These are phyloP conservation scores for Pulveroboletus frians DNA, from an alignment of 768 basidiomycete species.

Conservation along the genomic window DNA sequence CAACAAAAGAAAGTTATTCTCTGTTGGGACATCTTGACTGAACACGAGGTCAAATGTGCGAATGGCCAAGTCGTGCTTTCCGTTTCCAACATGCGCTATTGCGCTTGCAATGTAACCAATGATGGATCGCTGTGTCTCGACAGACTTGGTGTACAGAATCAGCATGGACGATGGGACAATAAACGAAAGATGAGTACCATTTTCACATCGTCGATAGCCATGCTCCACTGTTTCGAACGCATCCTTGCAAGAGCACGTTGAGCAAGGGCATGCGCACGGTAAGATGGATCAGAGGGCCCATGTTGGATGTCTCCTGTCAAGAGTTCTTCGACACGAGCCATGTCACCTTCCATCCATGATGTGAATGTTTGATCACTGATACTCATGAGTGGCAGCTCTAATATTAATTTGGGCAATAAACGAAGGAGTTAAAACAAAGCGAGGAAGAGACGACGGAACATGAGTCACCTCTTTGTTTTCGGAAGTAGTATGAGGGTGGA, in stretches of 20 bases:
- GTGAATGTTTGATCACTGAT: too few relatives aligned
- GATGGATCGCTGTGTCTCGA: background rate
- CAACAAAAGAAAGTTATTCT: too few relatives aligned
- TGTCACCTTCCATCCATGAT: too few relatives aligned
- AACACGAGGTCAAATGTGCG: conserved; percentile 7
- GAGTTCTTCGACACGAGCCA: too few relatives aligned
- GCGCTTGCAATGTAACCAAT: conserved; percentile 9
- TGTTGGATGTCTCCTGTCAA: background rate
- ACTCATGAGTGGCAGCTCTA: conserved; percentile 1
- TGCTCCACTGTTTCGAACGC: background rate
- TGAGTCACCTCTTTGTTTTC: background rate
- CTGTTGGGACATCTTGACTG: too few relatives aligned
- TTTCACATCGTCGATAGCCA: conserved; percentile 3
- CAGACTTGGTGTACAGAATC: background rate
- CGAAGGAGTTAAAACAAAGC: background rate
- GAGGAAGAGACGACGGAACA: rapidly evolving
- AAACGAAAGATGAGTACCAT: background rate
- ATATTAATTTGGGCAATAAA: background rate
- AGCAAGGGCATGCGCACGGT: background rate
- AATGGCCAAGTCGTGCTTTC: background rate
- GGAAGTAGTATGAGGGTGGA: background rate
- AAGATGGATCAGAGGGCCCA: too few relatives aligned
- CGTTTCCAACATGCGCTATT: background rate
- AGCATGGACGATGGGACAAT: background rate
- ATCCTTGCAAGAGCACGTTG: too few relatives aligned